A percentile compares a stretch with the other conserved stretches of the same genome.
Conservation (phyloP, 2,329 filamentous ascomycete genomes). For the Penicillium sp. region DNA sequence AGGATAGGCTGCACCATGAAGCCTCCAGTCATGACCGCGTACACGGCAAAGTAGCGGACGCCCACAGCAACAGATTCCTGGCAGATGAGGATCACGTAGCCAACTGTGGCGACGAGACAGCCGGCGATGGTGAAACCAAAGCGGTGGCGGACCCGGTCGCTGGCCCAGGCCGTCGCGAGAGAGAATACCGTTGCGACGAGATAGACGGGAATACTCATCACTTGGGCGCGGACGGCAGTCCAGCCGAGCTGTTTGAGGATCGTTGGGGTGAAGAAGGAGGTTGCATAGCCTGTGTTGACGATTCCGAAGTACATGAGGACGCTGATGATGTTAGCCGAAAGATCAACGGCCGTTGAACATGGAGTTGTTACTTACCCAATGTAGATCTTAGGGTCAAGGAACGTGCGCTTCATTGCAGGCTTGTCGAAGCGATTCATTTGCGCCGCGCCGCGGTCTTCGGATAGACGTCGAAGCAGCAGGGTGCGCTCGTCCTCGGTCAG, state of each 20-base stretch:
- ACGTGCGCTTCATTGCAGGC: conserved; percentile 46
- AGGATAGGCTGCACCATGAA: conserved; percentile 55
- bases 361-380: conserved; percentile 32
- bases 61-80: conserved; percentile 48
- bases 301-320: conserved; percentile 63
- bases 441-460: conserved; percentile 43
- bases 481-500: conserved; percentile 46
- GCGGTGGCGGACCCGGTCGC: conserved; percentile 51
- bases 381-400: conserved; percentile 42
- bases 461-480: conserved; percentile 43
- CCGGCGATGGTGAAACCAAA: conserved; percentile 54
- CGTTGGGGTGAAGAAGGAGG: conserved; percentile 44
- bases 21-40: conserved; percentile 52
- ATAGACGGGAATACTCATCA: conserved; percentile 54
- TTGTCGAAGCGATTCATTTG: conserved; percentile 54
- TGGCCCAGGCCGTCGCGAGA: conserved; percentile 49
- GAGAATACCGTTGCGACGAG: conserved; percentile 61
- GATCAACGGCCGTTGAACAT: not conserved
- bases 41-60: conserved; percentile 54
- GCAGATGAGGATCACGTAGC: conserved; percentile 55
- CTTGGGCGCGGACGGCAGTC: conserved; percentile 48
- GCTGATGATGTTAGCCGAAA: conserved; percentile 21
- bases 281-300: conserved; percentile 47
- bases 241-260: conserved; percentile 54
- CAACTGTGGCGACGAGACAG: conserved; percentile 49